These are phyloP conservation scores for Trichoderma sp. DNA, from an alignment of 2,329 filamentous ascomycete species.

Conservation along the genomic window DNA sequence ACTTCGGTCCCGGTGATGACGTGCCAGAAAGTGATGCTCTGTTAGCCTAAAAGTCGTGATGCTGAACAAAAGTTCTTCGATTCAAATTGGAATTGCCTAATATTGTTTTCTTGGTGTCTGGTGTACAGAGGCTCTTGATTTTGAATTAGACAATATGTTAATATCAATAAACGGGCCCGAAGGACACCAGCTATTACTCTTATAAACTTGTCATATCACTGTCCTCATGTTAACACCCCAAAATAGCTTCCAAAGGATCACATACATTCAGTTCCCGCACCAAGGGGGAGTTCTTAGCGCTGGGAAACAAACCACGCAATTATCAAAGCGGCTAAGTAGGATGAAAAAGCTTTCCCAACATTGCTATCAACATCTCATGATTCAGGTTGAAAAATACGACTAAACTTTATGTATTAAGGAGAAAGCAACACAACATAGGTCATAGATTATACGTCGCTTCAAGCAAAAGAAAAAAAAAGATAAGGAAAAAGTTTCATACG, in stretches of 20 bases:
- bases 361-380: neutral
- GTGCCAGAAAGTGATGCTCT: neutral
- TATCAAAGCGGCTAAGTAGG: neutral
- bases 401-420: neutral
- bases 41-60: neutral
- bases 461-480: neutral
- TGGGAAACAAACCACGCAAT: neutral
- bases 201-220: neutral
- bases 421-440: neutral
- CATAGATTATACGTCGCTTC: neutral
- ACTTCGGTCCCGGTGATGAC: neutral
- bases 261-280: neutral
- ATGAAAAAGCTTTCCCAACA: neutral
- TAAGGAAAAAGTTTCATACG: neutral
- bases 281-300: neutral
- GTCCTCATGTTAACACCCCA: neutral
- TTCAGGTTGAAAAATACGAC: neutral
- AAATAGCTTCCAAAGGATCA: neutral
- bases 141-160: neutral
- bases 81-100: neutral
- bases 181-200: neutral
- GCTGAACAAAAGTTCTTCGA: neutral
- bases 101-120: neutral
- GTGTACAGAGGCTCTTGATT: neutral
- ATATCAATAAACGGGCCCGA: neutral